Percentiles rank a stretch among this genome's conserved stretches.
These are phyloP conservation scores for Saturnispora quitensis DNA, from an alignment of 805 yeast species.

Conservation along the genomic window DNA sequence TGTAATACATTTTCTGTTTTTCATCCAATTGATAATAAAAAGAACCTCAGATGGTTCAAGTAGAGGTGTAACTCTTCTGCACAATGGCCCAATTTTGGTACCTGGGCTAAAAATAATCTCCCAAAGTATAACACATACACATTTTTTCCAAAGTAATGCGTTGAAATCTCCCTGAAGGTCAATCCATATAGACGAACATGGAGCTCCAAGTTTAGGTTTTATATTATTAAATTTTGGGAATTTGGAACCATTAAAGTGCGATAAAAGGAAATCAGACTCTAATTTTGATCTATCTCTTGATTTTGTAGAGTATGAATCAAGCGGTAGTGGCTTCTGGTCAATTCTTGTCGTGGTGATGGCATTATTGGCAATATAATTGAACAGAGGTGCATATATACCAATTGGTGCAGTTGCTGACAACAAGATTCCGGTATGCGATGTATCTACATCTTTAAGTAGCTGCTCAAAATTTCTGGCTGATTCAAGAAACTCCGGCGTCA, in stretches of 20 bases:
- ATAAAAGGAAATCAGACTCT: slow-evolving; percentile 52
- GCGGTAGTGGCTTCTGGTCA: slow-evolving; percentile 40
- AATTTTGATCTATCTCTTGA: slow-evolving; percentile 57
- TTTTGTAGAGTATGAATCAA: slow-evolving; percentile 69
- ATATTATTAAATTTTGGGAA: slow-evolving; percentile 14
- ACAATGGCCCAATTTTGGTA: slow-evolving; percentile 24
- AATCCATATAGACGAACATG: slow-evolving; percentile 68
- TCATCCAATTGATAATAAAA: slow-evolving; percentile 38
- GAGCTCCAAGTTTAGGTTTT: slow-evolving; percentile 48
- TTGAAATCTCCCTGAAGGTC: slow-evolving; percentile 56
- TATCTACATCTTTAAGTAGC: slow-evolving; percentile 23
- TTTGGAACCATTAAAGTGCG: slow-evolving; percentile 15
- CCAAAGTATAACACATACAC: slow-evolving; percentile 39
- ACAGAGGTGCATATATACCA: slow-evolving; percentile 51
- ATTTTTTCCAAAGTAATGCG: slow-evolving; percentile 47
- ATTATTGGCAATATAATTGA: slow-evolving; percentile 42
- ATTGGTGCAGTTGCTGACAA: slow-evolving; percentile 49
- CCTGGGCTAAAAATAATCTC: slow-evolving; percentile 50
- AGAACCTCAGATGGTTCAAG: slow-evolving; percentile 32
- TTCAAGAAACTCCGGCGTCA: slow-evolving; percentile 33
- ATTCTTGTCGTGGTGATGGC: slow-evolving; percentile 40
- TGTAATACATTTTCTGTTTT: slow-evolving; percentile 29
- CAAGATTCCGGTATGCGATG: slow-evolving; percentile 40
- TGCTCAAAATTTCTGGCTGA: slow-evolving; percentile 39
- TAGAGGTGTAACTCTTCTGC: slow-evolving; percentile 20